phyloP scores from a whole-genome alignment of 2,329 filamentous ascomycete species.

The Salinomyces thailandicus region DNA sequence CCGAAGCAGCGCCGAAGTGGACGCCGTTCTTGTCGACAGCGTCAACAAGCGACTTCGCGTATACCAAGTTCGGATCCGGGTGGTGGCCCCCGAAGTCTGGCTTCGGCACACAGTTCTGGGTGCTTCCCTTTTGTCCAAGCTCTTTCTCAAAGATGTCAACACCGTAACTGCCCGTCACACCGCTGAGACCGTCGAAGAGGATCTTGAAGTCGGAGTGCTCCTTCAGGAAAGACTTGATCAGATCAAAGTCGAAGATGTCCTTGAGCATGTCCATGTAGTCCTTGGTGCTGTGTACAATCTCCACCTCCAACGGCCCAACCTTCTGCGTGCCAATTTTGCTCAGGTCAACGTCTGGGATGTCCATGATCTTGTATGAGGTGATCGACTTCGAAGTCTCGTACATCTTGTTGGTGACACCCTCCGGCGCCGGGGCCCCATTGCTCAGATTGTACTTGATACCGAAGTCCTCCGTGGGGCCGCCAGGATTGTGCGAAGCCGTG shows the following conservation, averaged over 20 bases:
- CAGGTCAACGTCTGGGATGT: constrained; percentile 80
- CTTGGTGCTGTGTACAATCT: constrained; percentile 83
- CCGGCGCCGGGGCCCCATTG: constrained; percentile 91
- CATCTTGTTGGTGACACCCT: constrained; percentile 97
- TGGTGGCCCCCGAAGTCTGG: constrained; percentile 96
- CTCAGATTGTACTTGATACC: constrained; percentile 99
- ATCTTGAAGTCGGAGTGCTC: constrained; percentile 88
- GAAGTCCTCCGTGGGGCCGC: constrained; percentile 93
- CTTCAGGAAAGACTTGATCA: constrained; percentile 89
- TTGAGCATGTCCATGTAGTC: constrained; percentile 95
- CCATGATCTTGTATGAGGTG: constrained; percentile 81
- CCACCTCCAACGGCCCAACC: constrained; percentile 81
- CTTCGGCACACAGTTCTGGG: constrained; percentile 83
- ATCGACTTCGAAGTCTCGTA: constrained; percentile 83
- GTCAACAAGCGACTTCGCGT: constrained; percentile 88
- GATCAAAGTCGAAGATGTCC: constrained; percentile 94
- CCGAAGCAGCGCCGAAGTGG: constrained; percentile 91
- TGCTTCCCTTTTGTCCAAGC: constrained; percentile 70
- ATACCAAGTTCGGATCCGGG: constrained; percentile 95
- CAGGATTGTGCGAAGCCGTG: constrained; percentile 96
- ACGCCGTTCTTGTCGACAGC: constrained; percentile 84
- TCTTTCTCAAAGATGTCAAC: constrained; percentile 91
- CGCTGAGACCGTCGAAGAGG: constrained; percentile 86
- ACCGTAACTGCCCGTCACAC: constrained; percentile 92
- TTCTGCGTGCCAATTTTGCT: constrained; percentile 69